Evolutionary conservation across 208 protist genomes (phyloP).

Genomic region (Leishmania lainsoni): DNA sequence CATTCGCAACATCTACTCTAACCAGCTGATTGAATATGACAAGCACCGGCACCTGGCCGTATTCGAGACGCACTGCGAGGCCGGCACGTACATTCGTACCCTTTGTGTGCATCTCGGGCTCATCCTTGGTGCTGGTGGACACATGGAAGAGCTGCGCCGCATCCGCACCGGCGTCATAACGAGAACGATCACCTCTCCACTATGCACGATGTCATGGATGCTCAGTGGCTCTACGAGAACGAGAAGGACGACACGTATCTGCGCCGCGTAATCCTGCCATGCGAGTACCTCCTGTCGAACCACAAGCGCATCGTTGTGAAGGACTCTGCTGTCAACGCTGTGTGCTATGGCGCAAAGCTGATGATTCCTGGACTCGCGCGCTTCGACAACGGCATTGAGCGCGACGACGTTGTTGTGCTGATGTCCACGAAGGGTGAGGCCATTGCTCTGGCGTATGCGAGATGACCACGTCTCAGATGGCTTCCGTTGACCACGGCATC

Average conservation of each 20-base stretch:
- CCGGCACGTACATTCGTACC: constrained; percentile 99
- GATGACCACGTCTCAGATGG: constrained; percentile 98
- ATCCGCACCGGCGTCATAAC: constrained; percentile 97
- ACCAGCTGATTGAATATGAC: constrained; percentile 99
- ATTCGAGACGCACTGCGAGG: constrained; percentile 99
- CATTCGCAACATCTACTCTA: constrained; percentile 99
- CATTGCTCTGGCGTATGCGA: constrained; percentile 98
- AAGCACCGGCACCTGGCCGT: constrained; percentile 96
- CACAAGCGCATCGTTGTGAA: constrained; percentile 99
- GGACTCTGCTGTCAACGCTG: constrained; percentile 98
- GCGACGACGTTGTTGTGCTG: constrained; percentile 97
- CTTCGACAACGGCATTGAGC: constrained; percentile 97
- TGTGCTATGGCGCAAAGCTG: constrained; percentile 99
- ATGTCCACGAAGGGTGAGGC: constrained; percentile 99
- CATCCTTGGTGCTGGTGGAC: constrained; percentile 97
- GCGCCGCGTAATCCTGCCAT: constrained; percentile 96
- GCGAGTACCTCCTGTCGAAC: constrained; percentile 97
- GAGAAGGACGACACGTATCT: constrained; percentile 98
- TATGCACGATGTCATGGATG: constrained; percentile 99
- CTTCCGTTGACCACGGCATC: constrained; percentile 97
- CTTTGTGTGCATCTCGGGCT: constrained; percentile 99
- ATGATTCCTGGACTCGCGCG: constrained; percentile 99
- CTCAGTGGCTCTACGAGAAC: constrained; percentile 98
- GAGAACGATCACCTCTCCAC: constrained; percentile 97
- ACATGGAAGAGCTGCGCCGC: constrained; percentile 99